These are phyloP conservation scores for Jatropha podagrica DNA, from an alignment of 441 rosid species.

Conservation along the genomic window DNA sequence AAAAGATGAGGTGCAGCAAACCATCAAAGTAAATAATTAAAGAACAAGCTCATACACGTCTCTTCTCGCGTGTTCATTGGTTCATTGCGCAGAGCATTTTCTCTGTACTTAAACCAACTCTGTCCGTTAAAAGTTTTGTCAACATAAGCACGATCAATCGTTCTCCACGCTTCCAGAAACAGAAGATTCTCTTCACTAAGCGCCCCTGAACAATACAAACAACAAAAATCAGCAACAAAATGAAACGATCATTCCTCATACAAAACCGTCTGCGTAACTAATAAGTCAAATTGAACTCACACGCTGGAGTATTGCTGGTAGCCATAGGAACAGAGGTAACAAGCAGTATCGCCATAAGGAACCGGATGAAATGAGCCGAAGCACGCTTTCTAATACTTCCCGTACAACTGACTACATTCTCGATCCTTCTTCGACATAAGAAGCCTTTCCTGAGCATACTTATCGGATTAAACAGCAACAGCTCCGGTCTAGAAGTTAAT, in stretches of 20 bases:
- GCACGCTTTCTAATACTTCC: constrained; percentile 36
- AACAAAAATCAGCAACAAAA: constrained; percentile 10
- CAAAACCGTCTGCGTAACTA: neutral
- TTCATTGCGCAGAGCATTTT: constrained; percentile 80
- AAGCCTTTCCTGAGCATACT: neutral
- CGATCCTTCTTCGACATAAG: constrained; percentile 13
- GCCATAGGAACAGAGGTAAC: constrained; percentile 59
- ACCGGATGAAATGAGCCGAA: constrained; percentile 39
- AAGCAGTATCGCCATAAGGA: constrained; percentile 45
- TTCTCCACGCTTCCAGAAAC: constrained; percentile 94
- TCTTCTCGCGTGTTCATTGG: constrained; percentile 85
- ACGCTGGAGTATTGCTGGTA: constrained; percentile 44
- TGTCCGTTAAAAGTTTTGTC: constrained; percentile 95
- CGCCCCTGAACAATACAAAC: constrained; percentile 48
- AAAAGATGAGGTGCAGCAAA: constrained; percentile 14
- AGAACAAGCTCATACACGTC: constrained; percentile 55
- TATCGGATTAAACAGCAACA: constrained; percentile 1
- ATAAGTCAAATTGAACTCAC: constrained; percentile 44
- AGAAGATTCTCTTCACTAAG: constrained; percentile 76
- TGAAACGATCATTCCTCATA: constrained; percentile 2
- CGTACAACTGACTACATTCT: constrained; percentile 27
- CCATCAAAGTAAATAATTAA: neutral
- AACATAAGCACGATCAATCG: constrained; percentile 86
- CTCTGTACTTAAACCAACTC: constrained; percentile 97
- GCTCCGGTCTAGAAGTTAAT: neutral